Base-by-base conservation (phyloP, 805 yeast genomes). In the Wilhelminamyces savonicus region DNA sequence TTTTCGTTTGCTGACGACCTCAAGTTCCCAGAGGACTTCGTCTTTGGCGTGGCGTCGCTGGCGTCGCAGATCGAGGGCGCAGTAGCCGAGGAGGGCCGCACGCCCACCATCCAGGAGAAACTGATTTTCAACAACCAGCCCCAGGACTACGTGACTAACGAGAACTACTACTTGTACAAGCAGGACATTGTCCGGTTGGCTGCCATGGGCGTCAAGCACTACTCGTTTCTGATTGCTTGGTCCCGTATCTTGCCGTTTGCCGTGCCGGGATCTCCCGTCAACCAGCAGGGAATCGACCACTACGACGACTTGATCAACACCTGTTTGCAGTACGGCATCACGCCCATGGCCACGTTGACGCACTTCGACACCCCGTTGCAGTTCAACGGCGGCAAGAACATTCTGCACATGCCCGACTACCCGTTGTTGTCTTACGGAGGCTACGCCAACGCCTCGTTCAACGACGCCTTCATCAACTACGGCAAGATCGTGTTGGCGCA, bases 61-160 rank as follows among this genome's bases (percentile, higher is more conserved):
- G 58, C 60, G 11, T 46, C 51, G 16, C 65, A 58, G 40, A 47
- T 56, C 26, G 64, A 58, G 41, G 63, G 62, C 14, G 60, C 64
- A 7, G 45, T 49, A 17, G 48, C 50, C 16, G 56, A 46, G 18
- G 58, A 57, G 31, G 56, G 58, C 7, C 43, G 56, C 26, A 41
- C 54, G 3, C 63, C 61, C 10, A 38, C 56, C 9, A 37, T 54
- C 16, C 40, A 48, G 46, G 64, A 58, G 33, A 41, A 32, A 4
- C 31, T 42, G 14, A 29, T 45, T 5, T 21, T 23, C 5, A 26
- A 28, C 10, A 24, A 26, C 13, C 26, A 26, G 14, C 45, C 48
- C 4, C 40, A 48, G 22, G 48, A 51, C 28, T 43, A 37, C 21
- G 37, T 51, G 24, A 46, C 60, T 11, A 44, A 48, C 34, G 53